phyloP scores from a whole-genome alignment of 1,139 yeast genomes.

The Kurtzmaniella natalensis region DNA sequence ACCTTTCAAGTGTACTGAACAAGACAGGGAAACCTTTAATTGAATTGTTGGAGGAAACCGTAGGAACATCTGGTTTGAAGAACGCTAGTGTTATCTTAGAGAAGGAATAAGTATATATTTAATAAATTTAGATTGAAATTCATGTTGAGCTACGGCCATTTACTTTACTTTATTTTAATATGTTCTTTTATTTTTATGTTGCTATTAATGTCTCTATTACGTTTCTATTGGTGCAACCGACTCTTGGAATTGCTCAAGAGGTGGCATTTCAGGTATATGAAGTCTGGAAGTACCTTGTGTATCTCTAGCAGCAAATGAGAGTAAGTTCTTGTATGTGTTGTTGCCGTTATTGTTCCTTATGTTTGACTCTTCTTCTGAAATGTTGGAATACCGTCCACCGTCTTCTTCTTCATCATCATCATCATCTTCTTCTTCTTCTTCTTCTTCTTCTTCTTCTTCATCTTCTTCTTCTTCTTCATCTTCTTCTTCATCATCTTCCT shows the following conservation, averaged over 20 bases:
- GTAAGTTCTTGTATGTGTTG: constrained; percentile 10
- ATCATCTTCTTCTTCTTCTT: constrained; percentile 4
- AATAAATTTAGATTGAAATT: no score
- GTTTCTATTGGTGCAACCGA: not conserved
- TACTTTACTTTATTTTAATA: constrained; percentile 11
- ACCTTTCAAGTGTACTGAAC: constrained; percentile 58
- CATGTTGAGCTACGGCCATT: not conserved
- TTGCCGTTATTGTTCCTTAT: no score
- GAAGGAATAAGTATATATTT: constrained; percentile 21
- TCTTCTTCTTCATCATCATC: constrained; percentile 9
- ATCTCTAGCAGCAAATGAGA: constrained; percentile 1
- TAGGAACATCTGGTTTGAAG: constrained; percentile 73
- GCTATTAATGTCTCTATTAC: constrained; percentile 7
- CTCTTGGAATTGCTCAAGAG: constrained; percentile 22
- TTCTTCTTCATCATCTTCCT: constrained; percentile 5
- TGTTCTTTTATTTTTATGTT: constrained; percentile 16
- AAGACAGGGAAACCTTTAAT: constrained; percentile 61
- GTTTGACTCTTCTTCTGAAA: constrained; percentile 11
- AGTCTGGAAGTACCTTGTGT: not conserved
- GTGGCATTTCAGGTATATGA: constrained; percentile 20
- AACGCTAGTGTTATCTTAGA: constrained; percentile 82
- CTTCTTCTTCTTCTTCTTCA: constrained; percentile 6
- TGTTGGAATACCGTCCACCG: constrained; percentile 9
- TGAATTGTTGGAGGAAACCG: constrained; percentile 51
- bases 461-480: constrained; percentile 8